Conservation (phyloP, 306 rosid species). For the Alnus glutinosa region DNA sequence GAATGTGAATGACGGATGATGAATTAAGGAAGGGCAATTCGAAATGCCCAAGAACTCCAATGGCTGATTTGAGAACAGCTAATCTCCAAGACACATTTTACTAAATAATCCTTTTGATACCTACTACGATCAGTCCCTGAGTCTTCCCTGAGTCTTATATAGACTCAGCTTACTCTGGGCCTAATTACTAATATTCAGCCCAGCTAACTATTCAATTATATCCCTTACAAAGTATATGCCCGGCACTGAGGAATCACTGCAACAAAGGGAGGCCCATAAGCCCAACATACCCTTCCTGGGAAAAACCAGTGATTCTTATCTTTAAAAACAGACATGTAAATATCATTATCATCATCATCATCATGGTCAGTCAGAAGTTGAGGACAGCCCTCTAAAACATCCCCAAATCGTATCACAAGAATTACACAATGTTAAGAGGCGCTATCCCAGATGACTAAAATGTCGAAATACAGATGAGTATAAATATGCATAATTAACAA, state of each 20-base stretch:
- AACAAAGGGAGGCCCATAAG: not conserved
- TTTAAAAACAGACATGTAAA: not conserved
- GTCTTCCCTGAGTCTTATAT: too few relatives aligned
- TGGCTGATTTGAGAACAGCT: too few relatives aligned
- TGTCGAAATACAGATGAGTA: not conserved
- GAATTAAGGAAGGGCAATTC: too few relatives aligned
- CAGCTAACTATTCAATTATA: too few relatives aligned
- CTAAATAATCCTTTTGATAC: too few relatives aligned
- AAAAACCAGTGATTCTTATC: not conserved
- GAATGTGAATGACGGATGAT: too few relatives aligned
- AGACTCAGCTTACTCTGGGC: too few relatives aligned
- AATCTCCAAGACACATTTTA: too few relatives aligned
- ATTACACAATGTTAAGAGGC: not conserved
- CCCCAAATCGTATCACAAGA: not conserved
- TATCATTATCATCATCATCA: too few relatives aligned
- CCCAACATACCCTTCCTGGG: not conserved
- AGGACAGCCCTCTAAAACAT: not conserved
- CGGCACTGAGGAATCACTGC: not conserved
- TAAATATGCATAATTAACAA: conserved; percentile 3
- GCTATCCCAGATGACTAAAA: not conserved
- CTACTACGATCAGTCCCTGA: too few relatives aligned
- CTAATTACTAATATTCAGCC: too few relatives aligned
- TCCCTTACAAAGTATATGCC: not conserved
- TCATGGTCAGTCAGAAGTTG: not conserved
- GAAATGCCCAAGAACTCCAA: too few relatives aligned